Evolutionary conservation across 176 grass and related monocot species (phyloP).

Genomic region (Oryza rufipogon): DNA sequence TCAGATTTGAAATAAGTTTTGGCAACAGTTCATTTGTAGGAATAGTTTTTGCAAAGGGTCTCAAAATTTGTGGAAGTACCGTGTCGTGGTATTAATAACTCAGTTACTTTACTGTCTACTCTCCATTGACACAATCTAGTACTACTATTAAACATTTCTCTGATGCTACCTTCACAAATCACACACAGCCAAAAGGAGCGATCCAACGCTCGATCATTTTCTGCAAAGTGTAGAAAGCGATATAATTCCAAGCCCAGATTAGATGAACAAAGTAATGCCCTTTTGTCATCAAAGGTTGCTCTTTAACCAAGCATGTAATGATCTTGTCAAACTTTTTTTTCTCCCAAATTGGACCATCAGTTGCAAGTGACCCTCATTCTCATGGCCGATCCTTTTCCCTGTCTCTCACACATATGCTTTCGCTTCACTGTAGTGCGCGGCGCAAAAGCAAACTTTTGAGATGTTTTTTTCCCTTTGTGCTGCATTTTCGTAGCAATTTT

Average conservation of each 20-base stretch:
- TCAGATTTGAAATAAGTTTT: no score
- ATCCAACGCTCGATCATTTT: neutral
- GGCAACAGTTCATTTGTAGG: no score
- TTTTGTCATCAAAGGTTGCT: constrained; percentile 16
- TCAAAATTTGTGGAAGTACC: no score
- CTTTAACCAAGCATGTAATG: constrained; percentile 6
- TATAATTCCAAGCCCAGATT: neutral
- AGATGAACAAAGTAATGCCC: neutral
- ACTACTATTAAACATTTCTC: no score
- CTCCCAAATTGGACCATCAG: neutral
- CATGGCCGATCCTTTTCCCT: neutral
- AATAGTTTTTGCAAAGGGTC: no score
- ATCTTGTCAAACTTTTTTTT: neutral
- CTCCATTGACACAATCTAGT: no score
- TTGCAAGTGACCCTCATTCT: neutral
- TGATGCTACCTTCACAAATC: neutral
- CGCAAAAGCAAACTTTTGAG: neutral
- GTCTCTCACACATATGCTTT: neutral
- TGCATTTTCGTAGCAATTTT: neutral
- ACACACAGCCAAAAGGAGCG: no score
- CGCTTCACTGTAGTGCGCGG: neutral
- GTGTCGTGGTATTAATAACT: no score
- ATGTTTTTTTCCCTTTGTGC: no score
- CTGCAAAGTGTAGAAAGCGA: neutral
- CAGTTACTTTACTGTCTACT: no score